A percentile compares a stretch with the other conserved stretches of the same genome.
Conservation (phyloP, 2,329 filamentous ascomycete species). For the Daldinia sp. region DNA sequence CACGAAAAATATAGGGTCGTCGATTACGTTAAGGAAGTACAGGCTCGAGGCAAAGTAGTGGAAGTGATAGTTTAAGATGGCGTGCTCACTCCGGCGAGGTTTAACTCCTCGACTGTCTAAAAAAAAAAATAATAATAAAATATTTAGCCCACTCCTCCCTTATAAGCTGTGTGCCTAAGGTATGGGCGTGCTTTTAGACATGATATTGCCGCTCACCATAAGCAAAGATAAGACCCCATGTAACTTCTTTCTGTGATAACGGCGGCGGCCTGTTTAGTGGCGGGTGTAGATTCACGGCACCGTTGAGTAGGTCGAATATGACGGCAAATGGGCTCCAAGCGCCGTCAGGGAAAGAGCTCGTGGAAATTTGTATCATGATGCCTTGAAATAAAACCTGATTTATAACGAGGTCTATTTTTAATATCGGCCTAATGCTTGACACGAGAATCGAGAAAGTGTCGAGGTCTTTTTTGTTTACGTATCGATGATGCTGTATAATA, state of each 20-base stretch:
- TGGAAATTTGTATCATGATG: background rate
- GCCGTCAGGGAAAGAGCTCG: accelerated
- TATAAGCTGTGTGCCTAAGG: no score
- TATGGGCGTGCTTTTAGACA: background rate
- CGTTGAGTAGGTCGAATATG: background rate
- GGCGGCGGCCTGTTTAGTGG: background rate
- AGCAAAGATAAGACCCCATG: background rate
- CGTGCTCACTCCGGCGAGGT: background rate
- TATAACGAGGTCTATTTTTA: background rate
- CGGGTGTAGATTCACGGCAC: background rate
- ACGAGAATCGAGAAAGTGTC: background rate
- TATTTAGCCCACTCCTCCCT: background rate
- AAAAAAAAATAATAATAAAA: no score
- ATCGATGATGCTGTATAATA: background rate
- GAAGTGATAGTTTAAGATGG: background rate
- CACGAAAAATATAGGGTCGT: slow-evolving; percentile 3
- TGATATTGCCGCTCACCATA: slow-evolving; percentile 1
- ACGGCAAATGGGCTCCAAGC: background rate
- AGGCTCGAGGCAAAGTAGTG: background rate
- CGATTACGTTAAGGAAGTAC: background rate
- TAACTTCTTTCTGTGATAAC: background rate
- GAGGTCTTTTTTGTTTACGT: background rate
- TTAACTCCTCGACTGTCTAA: background rate
- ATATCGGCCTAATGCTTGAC: background rate
- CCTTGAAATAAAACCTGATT: background rate